Conservation (phyloP, 495 filamentous ascomycete species). For the Cercophora newfieldiana region DNA sequence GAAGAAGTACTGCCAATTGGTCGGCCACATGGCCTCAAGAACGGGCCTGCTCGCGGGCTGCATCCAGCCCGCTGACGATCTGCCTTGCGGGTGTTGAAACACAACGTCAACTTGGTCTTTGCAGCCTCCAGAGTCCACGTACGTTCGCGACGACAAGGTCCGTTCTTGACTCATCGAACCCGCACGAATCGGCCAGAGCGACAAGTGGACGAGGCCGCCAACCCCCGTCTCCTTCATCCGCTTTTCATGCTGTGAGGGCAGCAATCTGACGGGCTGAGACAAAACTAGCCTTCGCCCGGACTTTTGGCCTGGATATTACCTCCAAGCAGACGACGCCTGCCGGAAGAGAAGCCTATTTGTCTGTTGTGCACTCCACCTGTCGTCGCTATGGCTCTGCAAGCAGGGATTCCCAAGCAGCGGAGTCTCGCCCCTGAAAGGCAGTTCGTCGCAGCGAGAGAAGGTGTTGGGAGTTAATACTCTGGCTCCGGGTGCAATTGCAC, state of each 20-base stretch:
- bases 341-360: slow-evolving; percentile 10
- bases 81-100: slow-evolving; percentile 24
- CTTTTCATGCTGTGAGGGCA: not conserved
- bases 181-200: not conserved
- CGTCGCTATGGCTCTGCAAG: not conserved
- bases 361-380: not conserved
- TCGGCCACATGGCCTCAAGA: slow-evolving; percentile 7
- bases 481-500: not conserved
- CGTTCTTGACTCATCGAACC: not conserved
- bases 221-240: not conserved
- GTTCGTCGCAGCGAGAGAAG: slow-evolving; percentile 2
- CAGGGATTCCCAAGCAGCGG: not conserved
- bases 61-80: slow-evolving; percentile 28
- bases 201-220: not conserved
- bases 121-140: not conserved
- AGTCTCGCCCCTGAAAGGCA: not conserved
- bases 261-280: slow-evolving; percentile 11
- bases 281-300: not conserved
- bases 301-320: not conserved
- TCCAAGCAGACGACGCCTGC: not conserved
- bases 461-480: not conserved
- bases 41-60: slow-evolving; percentile 26
- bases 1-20: slow-evolving; percentile 35
- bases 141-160: not conserved
- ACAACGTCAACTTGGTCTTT: slow-evolving; percentile 7